A percentile compares a stretch with the other conserved stretches of the same genome.
Conservation (phyloP, 495 filamentous ascomycete species). For the Podospora australis region DNA sequence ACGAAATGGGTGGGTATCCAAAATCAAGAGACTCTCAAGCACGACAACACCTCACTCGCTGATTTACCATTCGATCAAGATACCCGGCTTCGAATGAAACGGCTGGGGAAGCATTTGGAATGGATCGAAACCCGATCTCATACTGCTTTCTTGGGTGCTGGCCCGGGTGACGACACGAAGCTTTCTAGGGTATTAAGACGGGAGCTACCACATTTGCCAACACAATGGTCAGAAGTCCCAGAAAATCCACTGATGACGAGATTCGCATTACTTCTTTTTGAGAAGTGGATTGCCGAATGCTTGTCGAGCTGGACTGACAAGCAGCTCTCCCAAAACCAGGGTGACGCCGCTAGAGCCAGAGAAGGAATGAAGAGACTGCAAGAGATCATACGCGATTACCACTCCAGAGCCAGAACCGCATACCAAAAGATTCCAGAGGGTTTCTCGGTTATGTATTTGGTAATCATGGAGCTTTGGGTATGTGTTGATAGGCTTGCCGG, state of each 20-base stretch:
- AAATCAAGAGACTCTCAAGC: not conserved
- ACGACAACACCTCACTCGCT: not conserved
- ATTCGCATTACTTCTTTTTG: slow-evolving; percentile 13
- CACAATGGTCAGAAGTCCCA: too few relatives aligned
- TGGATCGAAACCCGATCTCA: slow-evolving; percentile 5
- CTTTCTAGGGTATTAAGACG: not conserved
- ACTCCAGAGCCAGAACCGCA: slow-evolving; percentile 4
- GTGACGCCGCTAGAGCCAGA: not conserved
- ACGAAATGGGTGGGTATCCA: slow-evolving; percentile 9
- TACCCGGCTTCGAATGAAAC: slow-evolving; percentile 3
- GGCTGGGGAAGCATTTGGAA: slow-evolving; percentile 1
- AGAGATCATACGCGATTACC: slow-evolving; percentile 18
- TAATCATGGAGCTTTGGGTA: slow-evolving; percentile 57
- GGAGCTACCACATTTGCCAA: not conserved
- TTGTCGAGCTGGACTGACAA: slow-evolving; percentile 15
- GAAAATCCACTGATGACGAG: not conserved
- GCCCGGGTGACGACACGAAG: slow-evolving; percentile 4
- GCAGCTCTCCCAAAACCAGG: not conserved
- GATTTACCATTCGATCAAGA: slow-evolving; percentile 7
- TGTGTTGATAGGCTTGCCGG: slow-evolving; percentile 50
- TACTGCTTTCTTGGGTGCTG: not conserved
- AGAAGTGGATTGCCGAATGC: slow-evolving; percentile 15
- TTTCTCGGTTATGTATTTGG: slow-evolving; percentile 54
- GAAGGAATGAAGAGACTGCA: slow-evolving; percentile 9
- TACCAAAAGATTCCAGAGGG: slow-evolving; percentile 45